Conservation (phyloP, 2,329 filamentous ascomycete species). For the Cylindrodendrum hubeiense region DNA sequence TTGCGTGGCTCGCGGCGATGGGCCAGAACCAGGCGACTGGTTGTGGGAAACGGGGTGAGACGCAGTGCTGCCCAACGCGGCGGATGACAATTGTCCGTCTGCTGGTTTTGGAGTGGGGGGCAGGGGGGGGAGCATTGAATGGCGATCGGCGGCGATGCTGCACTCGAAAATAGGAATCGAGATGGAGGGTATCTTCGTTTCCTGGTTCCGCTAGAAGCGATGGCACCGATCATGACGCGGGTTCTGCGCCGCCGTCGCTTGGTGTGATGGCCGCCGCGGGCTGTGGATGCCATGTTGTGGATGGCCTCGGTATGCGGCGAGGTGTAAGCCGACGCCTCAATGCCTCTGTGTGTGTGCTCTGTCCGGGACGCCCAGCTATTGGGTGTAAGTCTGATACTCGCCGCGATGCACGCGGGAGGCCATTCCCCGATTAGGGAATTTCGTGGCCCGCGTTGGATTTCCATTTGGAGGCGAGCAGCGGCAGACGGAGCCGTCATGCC, state of each 20-base stretch:
- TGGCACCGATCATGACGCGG: background rate
- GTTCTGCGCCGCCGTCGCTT: no score
- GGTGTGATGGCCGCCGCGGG: background rate
- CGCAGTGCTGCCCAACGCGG: conserved; percentile 45
- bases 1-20: conserved; percentile 13
- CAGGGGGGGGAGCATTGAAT: background rate
- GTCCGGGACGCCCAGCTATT: background rate
- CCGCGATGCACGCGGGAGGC: conserved; percentile 8
- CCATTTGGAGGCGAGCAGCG: no score
- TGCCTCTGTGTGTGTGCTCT: background rate
- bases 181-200: background rate
- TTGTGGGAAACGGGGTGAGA: conserved; percentile 21
- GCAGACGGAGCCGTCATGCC: no score
- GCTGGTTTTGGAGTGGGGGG: conserved; percentile 16
- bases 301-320: conserved; percentile 12
- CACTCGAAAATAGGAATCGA: background rate
- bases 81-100: conserved; percentile 28
- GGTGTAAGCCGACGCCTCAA: conserved; percentile 15
- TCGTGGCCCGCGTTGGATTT: background rate
- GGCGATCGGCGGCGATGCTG: background rate
- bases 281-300: background rate
- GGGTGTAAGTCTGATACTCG: background rate
- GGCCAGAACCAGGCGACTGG: conserved; percentile 16
- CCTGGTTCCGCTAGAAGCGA: background rate
- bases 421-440: conserved; percentile 9